Base-by-base conservation (phyloP, 1,284 basidiomycete genomes). In the Vanrija humicola region DNA sequence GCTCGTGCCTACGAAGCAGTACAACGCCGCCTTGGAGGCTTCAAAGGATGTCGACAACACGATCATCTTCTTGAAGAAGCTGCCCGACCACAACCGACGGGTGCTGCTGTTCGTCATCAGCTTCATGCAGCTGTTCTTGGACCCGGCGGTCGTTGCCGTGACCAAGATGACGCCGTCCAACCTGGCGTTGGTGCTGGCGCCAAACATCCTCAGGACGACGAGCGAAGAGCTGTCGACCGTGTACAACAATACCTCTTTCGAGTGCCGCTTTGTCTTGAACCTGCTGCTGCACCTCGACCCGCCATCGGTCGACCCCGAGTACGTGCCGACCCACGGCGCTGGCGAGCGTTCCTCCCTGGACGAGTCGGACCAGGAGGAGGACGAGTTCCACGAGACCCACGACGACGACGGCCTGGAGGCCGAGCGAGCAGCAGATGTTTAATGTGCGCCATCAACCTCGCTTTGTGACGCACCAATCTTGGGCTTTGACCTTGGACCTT, bases 171-270 rank as follows among this genome's bases (percentile, higher is more conserved):
- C 89, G 3, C 56, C 70, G 2, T 61, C 65, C 29, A 73, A 74
- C 59, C 56, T 77, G 6, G 73, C 74, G 4, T 78, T 93, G 12
- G 88, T 94, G 25, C 89, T 93, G 83, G 89, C 91, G 3, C 91
- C 91, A 10, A 93, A 93, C 74, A 75, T 94, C 46, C 74, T 95
- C 46, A 79, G 91, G 55, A 92, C 89, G 65, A 86, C 82, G 61
- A 89, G 88, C 34, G 86, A 90, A 48, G 86, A 84, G 19, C 87
- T 92, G 81, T 81, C 86, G 7, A 80, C 92, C 9, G 90, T 91
- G 23, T 93, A 90, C 68, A 90, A 87, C 26, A 95, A 94, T 76
- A 83, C 90, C 23, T 88, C 88, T 67, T 91, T 87, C 68, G 90
- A 94, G 71, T 87, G 91, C 69, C 83, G 85, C 56, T 93, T 94